Base-by-base conservation (phyloP, 192 early-diverging fungal genomes). In the Coemansia sp. region DNA sequence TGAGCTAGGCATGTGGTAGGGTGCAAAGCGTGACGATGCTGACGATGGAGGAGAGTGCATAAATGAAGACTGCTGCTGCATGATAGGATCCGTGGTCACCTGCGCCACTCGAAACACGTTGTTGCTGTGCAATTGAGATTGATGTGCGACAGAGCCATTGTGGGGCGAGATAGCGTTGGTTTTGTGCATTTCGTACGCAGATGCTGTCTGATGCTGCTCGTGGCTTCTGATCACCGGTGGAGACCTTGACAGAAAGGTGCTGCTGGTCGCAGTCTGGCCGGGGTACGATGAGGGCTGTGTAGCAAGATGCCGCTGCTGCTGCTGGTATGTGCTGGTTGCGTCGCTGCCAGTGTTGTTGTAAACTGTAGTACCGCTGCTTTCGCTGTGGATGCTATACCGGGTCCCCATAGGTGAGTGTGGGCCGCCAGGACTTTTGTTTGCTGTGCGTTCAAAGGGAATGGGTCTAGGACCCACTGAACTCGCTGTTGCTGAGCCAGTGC, bases 1-100 rank as follows among this genome's bases (percentile, higher is more conserved):
- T 50, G 78, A 44, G 42, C 60, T 68, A 38, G 70, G 52, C 68
- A 76, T 81, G 74, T 76, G 74, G 75, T 76, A 81, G 48, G 79
- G 74, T 11, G 67, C 64, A 70, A 73, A 76, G 61, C 70, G 79
- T 73, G 79, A 72, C 66, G 71, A 61, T 15, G 52, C 52, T 49
- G 77, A 60, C 41, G 65, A 48, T 53, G 67, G 67, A 40, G 72
- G 72, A 5, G 79, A 67, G 61, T 81, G 79, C 74, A 76, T 76
- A 72, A 81, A 76, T 81, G 71, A 68, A 57, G 74, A 41, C 21
- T 60, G 57, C 56, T 72, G 57, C 57, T 59, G 57, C 57, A 59
- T 63, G 67, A 63, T 62, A 56, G 74, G 68, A 62, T 72, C 67
- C 38, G 63, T 59, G 41, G 62, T 60, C 65, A 61, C 49, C 61